These are phyloP conservation scores for Pneumocystis carinii DNA, from an alignment of 1,139 yeast genomes.

Conservation along the genomic window DNA sequence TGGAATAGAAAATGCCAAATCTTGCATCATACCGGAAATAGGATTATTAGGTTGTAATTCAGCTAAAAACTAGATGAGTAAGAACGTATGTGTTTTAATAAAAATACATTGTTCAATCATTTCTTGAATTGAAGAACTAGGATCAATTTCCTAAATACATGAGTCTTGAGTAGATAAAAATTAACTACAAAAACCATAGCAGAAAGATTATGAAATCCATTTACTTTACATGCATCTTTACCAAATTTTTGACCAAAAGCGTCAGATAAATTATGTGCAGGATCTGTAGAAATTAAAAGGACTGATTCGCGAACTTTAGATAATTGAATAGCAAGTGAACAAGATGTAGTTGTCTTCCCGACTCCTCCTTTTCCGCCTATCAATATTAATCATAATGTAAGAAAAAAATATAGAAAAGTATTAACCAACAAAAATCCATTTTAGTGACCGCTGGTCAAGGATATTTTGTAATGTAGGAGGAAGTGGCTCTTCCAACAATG, in stretches of 20 bases:
- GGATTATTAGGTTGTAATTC: constrained; percentile 43
- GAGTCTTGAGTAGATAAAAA: not conserved
- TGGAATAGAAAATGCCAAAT: constrained; percentile 86
- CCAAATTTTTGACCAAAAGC: constrained; percentile 97
- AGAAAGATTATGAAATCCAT: constrained; percentile 71
- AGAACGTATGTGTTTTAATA: constrained; percentile 10
- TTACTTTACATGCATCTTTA: constrained; percentile 86
- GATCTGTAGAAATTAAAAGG: constrained; percentile 86
- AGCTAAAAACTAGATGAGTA: constrained; percentile 18
- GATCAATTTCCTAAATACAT: constrained; percentile 58
- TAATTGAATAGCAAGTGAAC: constrained; percentile 83
- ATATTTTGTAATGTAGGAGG: constrained; percentile 30
- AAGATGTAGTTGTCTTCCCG: constrained; percentile 94
- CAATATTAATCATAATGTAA: not conserved
- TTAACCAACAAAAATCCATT: constrained; percentile 70
- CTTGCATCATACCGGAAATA: constrained; percentile 61
- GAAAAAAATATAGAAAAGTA: not conserved
- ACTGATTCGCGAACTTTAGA: constrained; percentile 71
- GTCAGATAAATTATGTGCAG: constrained; percentile 92
- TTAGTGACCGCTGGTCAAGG: constrained; percentile 38
- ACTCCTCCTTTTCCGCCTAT: constrained; percentile 97
- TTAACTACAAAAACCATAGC: constrained; percentile 46
- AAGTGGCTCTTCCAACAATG: constrained; percentile 14
- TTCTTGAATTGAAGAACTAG: constrained; percentile 85
- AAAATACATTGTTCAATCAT: constrained; percentile 50